Base-by-base conservation (phyloP, 192 early-diverging fungal species). In the Linnemannia exigua region DNA sequence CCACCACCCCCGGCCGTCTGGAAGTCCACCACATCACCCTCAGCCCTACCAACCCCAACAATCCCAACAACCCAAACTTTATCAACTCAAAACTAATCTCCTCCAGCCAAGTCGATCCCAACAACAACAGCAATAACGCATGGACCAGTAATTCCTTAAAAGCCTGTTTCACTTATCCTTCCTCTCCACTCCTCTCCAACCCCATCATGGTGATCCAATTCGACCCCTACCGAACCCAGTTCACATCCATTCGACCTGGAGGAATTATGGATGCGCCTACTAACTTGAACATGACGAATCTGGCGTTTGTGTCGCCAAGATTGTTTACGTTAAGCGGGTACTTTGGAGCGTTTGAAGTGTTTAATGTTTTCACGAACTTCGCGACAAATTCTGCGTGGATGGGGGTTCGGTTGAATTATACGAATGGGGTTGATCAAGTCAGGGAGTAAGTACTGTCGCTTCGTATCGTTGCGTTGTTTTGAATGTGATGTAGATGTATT, bases 131-230 rank as follows among this genome's bases (percentile, higher is more conserved):
- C 41, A 44, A 44, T 44, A 44, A 44, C 41, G 41, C 54, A 28
- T 84, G 82, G 82, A 78, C 71, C 52, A 75, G 67, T 51, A 14
- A 50, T 31, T 63, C 82, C 14, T 72, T 36, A 22, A 84, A 75
- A 35, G 69, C 72, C 33, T 84, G 82, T 48, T 58, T 75, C 37
- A 22, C 48, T 15, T 84, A 79, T 33, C 46, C 69, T 5, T 72
- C 76, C 28, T 52, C 74, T 12, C 5, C 54, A 11, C 25, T n/a
- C 1, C 25, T n/a, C n/a, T 1, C 54, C 12, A 61, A 5, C 54
- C 11, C 54, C 22, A 9, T 61, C 54, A 61, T 61, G 25, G 54
- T 28, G 0, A n/a, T 61, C n/a, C 25, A 31, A 61, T 61, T 61
- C n/a, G 54, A 61, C 8, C 54, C 54, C 54, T 61, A 25, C 9